Percentiles rank a stretch among this genome's conserved stretches.
Evolutionary conservation across 73 alveolate genomes (phyloP).

Genomic region (Paramecium bursaria): DNA sequence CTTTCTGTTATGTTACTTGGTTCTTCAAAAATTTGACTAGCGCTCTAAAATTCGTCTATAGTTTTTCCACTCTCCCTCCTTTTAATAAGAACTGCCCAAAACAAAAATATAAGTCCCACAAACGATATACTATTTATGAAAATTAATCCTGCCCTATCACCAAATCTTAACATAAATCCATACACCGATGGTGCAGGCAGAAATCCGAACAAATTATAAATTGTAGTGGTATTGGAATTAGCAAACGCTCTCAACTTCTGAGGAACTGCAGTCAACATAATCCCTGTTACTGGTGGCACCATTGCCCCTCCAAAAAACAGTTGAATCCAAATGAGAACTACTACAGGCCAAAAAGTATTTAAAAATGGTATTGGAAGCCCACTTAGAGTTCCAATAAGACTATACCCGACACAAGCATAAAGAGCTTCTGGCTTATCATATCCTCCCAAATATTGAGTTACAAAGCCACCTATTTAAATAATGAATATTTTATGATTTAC

Average conservation of each 20-base stretch:
- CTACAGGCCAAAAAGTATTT: slow-evolving; percentile 69
- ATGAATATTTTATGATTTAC: slow-evolving; percentile 42
- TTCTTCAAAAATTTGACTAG: slow-evolving; percentile 6
- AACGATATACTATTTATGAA: slow-evolving; percentile 61
- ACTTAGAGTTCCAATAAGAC: slow-evolving; percentile 73
- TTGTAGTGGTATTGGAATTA: slow-evolving; percentile 86
- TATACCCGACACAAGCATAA: slow-evolving; percentile 76
- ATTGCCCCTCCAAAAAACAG: slow-evolving; percentile 92
- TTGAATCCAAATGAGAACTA: slow-evolving; percentile 83
- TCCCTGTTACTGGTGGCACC: slow-evolving; percentile 93
- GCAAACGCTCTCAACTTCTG: slow-evolving; percentile 85
- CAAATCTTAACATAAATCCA: slow-evolving; percentile 77
- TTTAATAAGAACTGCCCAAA: slow-evolving; percentile 8
- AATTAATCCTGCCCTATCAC: slow-evolving; percentile 73
- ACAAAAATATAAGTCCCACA: slow-evolving; percentile 56
- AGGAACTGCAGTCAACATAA: slow-evolving; percentile 84
- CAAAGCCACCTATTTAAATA: slow-evolving; percentile 70
- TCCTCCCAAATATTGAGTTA: slow-evolving; percentile 87
- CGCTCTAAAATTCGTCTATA: background rate
- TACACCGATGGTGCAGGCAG: slow-evolving; percentile 95
- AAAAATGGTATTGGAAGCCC: slow-evolving; percentile 83
- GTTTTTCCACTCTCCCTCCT: background rate
- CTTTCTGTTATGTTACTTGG: slow-evolving; percentile 1
- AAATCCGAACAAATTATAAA: slow-evolving; percentile 91
- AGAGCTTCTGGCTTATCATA: slow-evolving; percentile 82